Base-by-base conservation (phyloP, 2,329 filamentous ascomycete species). In the Aschersonia sp. region DNA sequence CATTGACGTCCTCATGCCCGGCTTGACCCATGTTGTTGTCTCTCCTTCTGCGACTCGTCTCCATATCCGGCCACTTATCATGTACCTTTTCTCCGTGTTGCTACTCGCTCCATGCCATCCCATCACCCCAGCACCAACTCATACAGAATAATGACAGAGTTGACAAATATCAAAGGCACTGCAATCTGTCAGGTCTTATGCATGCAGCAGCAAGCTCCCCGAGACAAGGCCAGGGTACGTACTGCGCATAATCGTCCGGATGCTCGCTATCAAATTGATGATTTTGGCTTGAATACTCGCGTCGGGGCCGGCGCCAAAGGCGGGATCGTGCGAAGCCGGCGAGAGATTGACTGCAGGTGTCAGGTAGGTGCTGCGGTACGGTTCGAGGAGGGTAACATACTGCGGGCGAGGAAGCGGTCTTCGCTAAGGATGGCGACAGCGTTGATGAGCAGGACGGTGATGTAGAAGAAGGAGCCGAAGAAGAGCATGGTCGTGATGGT, bases 171-270 rank as follows among this genome's bases (percentile, higher is more conserved):
- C 53, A 94, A 67, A 10, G 88, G 89, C 73, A 91, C 87, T 92
- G 56, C n/a, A 20, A 10, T 5, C 10, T 9, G 43, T 29, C 43
- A 43, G 40, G 9, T n/a, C 7, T 12, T 38, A 12, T 12, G 7
- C 32, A 38, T 38, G 32, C 32, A 7, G 28, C 29, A 44, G 9
- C 40, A 10, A 43, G 5, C 7, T 9, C 9, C n/a, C 40, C 29
- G 6, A 31, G 30, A 51, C 40, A 42, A 38, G 29, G 12, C 45
- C 12, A 35, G 20, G 20, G 42, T 1, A 28, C 63, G 47, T 58
- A 96, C 89, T 89, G 71, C 91, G 79, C 87, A 94, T 94, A 48
- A 97, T 72, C 50, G 87, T 95, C 65, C 91, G 76, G 56, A 96
- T 84, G 59, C 86, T 92, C 38, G 86, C 85, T 55, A 97, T 92